Conservation (phyloP, 1,284 basidiomycete genomes). For the Caloboletus firmus region DNA sequence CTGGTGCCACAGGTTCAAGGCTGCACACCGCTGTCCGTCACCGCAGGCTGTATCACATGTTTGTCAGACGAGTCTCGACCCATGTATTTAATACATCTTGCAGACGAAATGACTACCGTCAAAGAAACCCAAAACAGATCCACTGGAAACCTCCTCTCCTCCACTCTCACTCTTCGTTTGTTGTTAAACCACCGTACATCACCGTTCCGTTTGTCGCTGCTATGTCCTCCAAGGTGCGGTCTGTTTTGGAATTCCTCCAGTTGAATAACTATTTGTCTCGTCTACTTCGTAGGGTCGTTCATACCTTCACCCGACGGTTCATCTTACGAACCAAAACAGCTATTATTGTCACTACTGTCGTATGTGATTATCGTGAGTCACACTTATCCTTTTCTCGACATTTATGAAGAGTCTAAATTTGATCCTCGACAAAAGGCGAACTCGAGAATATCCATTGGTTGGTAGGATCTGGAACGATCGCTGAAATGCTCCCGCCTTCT, state of each 20-base stretch:
- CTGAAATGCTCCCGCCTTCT: constrained; percentile 20
- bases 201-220: background rate
- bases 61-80: too few relatives aligned
- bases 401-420: too few relatives aligned
- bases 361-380: constrained; percentile 7
- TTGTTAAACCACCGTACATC: background rate
- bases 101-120: too few relatives aligned
- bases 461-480: too few relatives aligned
- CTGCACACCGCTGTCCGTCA: background rate
- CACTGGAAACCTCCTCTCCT: background rate
- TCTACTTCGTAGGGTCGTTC: background rate
- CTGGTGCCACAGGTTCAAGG: too few relatives aligned
- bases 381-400: too few relatives aligned
- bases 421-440: too few relatives aligned
- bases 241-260: background rate
- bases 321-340: background rate
- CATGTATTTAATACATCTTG: too few relatives aligned
- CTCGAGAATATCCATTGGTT: too few relatives aligned
- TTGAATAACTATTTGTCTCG: background rate
- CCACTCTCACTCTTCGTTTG: background rate
- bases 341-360: background rate
- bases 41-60: background rate
- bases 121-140: background rate
- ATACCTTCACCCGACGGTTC: background rate
- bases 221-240: background rate